phyloP scores from a whole-genome alignment of 805 yeast genomes.

The Hanseniaspora meyeri region DNA sequence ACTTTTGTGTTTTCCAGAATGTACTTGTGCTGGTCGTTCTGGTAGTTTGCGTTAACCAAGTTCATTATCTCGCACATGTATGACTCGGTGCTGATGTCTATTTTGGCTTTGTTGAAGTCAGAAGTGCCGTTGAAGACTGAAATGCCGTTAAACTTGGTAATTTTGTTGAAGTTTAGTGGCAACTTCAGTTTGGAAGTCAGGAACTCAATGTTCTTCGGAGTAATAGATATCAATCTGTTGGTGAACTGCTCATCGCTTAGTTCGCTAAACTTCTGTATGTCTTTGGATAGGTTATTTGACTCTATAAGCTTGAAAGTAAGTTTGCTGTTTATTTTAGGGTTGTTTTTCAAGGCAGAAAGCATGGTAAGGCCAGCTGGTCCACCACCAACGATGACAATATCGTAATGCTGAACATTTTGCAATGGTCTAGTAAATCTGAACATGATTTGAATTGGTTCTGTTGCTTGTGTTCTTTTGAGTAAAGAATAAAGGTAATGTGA shows the following conservation, averaged over 20 bases:
- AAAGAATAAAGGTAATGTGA: too few species aligned
- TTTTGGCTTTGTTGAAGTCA: conserved; percentile 43
- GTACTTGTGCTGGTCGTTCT: conserved; percentile 16
- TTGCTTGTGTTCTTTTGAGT: background rate
- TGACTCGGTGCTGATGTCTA: conserved; percentile 51
- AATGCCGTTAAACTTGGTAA: conserved; percentile 68
- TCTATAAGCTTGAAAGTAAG: conserved; percentile 63
- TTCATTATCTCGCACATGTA: conserved; percentile 84
- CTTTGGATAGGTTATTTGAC: conserved; percentile 39
- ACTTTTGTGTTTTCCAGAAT: conserved; percentile 48
- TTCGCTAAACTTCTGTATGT: conserved; percentile 11
- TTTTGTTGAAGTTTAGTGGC: conserved; percentile 58
- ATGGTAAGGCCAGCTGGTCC: conserved; percentile 94
- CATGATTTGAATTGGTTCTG: background rate
- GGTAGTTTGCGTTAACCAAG: conserved; percentile 35
- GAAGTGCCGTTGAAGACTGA: conserved; percentile 77
- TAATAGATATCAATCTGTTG: conserved; percentile 74
- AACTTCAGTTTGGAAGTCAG: conserved; percentile 65
- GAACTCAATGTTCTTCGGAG: conserved; percentile 64
- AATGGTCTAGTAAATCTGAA: conserved; percentile 28
- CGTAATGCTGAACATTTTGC: background rate
- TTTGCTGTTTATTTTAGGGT: conserved; percentile 33
- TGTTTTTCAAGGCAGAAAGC: conserved; percentile 44
- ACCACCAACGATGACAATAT: conserved; percentile 84
- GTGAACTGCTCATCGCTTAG: conserved; percentile 39